Evolutionary conservation across 1,284 basidiomycete species (phyloP), one percentile per base, ranked within the genome.

Genomic region (Rhodotorula sp.): DNA sequence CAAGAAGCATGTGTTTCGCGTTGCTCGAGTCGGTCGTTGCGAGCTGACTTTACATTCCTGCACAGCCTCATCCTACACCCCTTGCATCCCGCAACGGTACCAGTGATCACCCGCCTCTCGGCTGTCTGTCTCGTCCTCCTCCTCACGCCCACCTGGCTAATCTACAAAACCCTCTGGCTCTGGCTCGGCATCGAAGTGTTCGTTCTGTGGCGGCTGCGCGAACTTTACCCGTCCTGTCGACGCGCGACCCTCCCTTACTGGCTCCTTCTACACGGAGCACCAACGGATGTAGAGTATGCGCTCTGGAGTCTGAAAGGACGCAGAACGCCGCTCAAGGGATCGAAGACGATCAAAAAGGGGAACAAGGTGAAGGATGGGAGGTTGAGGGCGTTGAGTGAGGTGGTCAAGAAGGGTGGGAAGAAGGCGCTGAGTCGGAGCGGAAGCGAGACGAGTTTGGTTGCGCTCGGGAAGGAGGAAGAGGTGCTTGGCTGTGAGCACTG

Each of bases 281-380:
- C 73, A 0, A 70, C 67, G 11, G 73, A 74, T 47, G 70, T 71
- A 4, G 64, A 74, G 3, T 72, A 63, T 36, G 70, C 70, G 39
- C 51, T 67, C 2, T 72, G 27, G 34, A 22, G 66, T 11, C 49
- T 74, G 0, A 58, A 60, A 10, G 29, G 32, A 13, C 59, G 55
- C n/a, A 57, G 64, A 1, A 55, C 56, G 24, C 64, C 70, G 15
- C 39, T 74, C 9, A 48, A 39, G 30, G 70, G 73, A 1, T 30
- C 27, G 2, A 65, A 65, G 46, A 74, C 73, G 54, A 36, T 74
- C 17, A 62, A 55, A 39, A n/a, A 20, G 22, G 60, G 59, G 9
- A 49, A 49, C 22, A 34, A 34, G 2, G 13, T 29, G 19, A 52
- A n/a, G 17, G 11, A n/a, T 27, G 29, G 29, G 51, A 11, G 51